A percentile compares a stretch with the other conserved stretches of the same genome.
Evolutionary conservation across 208 protist genomes (phyloP).

Genomic region (Trypanosoma congolense): DNA sequence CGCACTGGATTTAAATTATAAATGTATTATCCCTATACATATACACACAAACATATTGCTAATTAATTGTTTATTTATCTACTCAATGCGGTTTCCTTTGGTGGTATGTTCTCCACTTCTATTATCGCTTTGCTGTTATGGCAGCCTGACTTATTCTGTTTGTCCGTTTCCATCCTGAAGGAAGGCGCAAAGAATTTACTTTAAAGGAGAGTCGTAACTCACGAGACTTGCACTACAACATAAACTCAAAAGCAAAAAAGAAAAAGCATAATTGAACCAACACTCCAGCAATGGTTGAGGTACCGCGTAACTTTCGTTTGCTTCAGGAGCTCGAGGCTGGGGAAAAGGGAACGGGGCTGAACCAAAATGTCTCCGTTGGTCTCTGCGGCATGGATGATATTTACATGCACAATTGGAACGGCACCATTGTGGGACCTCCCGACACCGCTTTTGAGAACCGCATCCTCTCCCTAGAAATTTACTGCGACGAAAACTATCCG

Average conservation of each 20-base stretch:
- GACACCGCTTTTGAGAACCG: slow-evolving; percentile 88
- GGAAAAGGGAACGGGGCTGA: slow-evolving; percentile 85
- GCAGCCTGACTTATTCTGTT: no score
- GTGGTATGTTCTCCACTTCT: no score
- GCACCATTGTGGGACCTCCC: slow-evolving; percentile 85
- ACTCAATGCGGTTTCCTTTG: no score
- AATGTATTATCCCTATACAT: no score
- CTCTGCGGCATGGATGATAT: slow-evolving; percentile 87
- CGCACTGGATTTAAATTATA: no score
- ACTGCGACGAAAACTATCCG: slow-evolving; percentile 88
- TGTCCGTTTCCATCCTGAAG: no score
- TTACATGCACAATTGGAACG: slow-evolving; percentile 89
- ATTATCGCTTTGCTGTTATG: no score
- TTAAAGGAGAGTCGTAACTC: slow-evolving; percentile 2
- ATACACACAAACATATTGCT: no score
- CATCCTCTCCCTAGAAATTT: slow-evolving; percentile 84
- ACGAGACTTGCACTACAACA: not conserved
- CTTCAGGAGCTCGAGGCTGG: slow-evolving; percentile 87
- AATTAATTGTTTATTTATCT: no score
- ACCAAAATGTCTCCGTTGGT: slow-evolving; percentile 87
- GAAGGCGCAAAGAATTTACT: no score
- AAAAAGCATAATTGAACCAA: slow-evolving; percentile 1
- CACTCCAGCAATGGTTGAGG: slow-evolving; percentile 70
- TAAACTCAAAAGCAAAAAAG: slow-evolving; percentile 3
- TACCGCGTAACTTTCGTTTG: slow-evolving; percentile 89